phyloP scores from a whole-genome alignment of 2,329 filamentous ascomycete genomes.

The Cercospora berteroae region DNA sequence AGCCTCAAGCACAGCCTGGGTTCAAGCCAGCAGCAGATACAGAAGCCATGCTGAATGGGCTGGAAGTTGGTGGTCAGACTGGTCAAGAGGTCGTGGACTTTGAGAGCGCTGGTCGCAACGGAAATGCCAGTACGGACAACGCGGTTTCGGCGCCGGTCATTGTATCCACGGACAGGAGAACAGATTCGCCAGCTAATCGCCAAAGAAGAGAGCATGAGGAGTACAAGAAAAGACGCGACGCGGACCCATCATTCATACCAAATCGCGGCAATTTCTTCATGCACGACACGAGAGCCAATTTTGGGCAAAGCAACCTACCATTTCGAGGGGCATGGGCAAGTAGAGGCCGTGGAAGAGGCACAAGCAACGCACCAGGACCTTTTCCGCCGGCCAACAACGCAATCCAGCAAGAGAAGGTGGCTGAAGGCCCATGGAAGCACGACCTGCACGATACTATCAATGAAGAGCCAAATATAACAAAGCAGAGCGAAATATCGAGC shows the following conservation, averaged over 20 bases:
- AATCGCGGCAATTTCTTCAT: slow-evolving; percentile 95
- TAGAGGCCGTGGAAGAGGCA: slow-evolving; percentile 63
- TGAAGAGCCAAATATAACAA: slow-evolving; percentile 42
- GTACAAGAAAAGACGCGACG: slow-evolving; percentile 81
- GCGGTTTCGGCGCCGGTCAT: slow-evolving; percentile 23
- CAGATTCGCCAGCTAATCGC: slow-evolving; percentile 59
- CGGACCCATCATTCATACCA: slow-evolving; percentile 89
- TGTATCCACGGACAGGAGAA: slow-evolving; percentile 31
- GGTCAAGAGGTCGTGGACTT: slow-evolving; percentile 49
- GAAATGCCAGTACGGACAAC: slow-evolving; percentile 30
- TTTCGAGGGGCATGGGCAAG: slow-evolving; percentile 39
- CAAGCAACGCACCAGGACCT: slow-evolving; percentile 54
- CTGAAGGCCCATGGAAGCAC: slow-evolving; percentile 81
- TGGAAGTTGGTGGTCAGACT: slow-evolving; percentile 48
- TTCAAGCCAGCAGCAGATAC: slow-evolving; percentile 55
- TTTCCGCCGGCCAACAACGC: slow-evolving; percentile 50
- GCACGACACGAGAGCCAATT: slow-evolving; percentile 71
- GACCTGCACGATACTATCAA: slow-evolving; percentile 73
- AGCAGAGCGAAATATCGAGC: slow-evolving; percentile 20
- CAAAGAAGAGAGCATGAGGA: slow-evolving; percentile 86
- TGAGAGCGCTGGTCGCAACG: slow-evolving; percentile 44
- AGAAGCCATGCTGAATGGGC: slow-evolving; percentile 60
- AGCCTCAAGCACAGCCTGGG: slow-evolving; percentile 17
- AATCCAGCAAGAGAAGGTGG: slow-evolving; percentile 55
- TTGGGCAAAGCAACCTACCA: slow-evolving; percentile 25